Evolutionary conservation across 441 rosid genomes (phyloP).

Genomic region (Corymbia calophylla): DNA sequence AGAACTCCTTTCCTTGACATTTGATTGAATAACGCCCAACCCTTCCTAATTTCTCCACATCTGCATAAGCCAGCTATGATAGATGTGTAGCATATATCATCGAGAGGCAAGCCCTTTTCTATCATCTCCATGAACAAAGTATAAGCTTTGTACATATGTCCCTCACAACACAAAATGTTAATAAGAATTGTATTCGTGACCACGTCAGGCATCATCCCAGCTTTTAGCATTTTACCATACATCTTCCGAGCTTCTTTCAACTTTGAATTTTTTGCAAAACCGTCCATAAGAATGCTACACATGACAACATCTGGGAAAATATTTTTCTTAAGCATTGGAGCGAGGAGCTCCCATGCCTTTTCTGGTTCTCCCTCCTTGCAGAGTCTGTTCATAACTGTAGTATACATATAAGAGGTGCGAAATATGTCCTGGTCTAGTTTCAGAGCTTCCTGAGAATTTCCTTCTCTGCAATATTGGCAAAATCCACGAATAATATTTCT

Average conservation of each 20-base stretch:
- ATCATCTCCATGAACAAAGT: constrained; percentile 31
- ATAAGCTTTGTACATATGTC: constrained; percentile 25
- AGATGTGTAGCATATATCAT: constrained; percentile 30
- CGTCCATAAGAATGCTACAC: constrained; percentile 31
- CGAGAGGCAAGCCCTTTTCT: constrained; percentile 27
- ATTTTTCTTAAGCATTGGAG: constrained; percentile 44
- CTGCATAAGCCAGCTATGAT: constrained; percentile 39
- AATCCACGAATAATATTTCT: constrained; percentile 30
- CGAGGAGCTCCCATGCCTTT: constrained; percentile 37
- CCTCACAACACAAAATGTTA: constrained; percentile 18
- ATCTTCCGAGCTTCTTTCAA: constrained; percentile 23
- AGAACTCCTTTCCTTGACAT: constrained; percentile 20
- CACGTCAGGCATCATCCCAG: constrained; percentile 27
- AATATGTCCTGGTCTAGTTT: constrained; percentile 16
- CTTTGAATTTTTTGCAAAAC: constrained; percentile 30
- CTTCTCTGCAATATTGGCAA: constrained; percentile 29
- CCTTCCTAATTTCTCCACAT: constrained; percentile 34
- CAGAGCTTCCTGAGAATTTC: constrained; percentile 33
- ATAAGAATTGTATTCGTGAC: constrained; percentile 39
- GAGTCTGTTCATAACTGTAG: constrained; percentile 27
- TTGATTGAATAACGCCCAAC: constrained; percentile 19
- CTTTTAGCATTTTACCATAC: constrained; percentile 28
- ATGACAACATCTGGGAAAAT: constrained; percentile 23
- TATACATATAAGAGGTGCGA: constrained; percentile 33
- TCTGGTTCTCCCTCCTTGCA: constrained; percentile 21